Evolutionary conservation across 192 early-diverging fungal species (phyloP), one percentile per base, ranked within the genome.

Genomic region (Podila minutissima): DNA sequence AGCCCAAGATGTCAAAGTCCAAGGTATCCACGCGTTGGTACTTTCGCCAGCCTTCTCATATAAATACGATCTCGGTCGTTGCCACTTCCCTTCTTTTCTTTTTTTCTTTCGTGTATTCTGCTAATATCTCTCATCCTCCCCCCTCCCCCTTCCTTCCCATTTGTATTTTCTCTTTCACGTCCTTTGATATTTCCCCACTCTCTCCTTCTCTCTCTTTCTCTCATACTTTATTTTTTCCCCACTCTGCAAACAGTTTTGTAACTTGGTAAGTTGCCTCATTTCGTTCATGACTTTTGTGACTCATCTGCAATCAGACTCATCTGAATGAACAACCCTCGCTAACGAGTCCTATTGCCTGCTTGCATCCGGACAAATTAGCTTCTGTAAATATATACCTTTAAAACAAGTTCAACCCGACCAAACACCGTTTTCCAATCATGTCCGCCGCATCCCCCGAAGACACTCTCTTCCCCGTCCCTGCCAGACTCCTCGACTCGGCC

Each of bases 401-500:
- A 3, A 10, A 35, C 49, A 38, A 22, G 24, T 60, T 60, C 9
- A 37, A 6, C 37, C 15, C 33, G 58, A 20, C 31, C 8, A 55
- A 55, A 37, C 59, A 69, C 53, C 62, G 68, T 41, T 63, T 10
- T 63, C 17, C 31, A n/a, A 9, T 10, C 19, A 29, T 65, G 24
- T 50, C 32, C 64, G 19, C 15, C 20, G 37, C 69, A 17, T 53
- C 66, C 48, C 57, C 55, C 38, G 77, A 81, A 69, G 49, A 72
- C 32, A 73, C 66, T 60, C 35, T 69, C 20, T 69, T 32, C 72
- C 87, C 83, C 48, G 88, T 92, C 37, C 94, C 92, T 33, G 82
- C 85, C 60, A 86, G 94, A 76, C 90, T 95, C 19, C 86, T 89
- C 48, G 81, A 90, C 73, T 19, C 82, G 12, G 24, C 75, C 10